These are phyloP conservation scores for Rhodotorula sp. DNA, from an alignment of 1,284 basidiomycete species.

Conservation along the genomic window DNA sequence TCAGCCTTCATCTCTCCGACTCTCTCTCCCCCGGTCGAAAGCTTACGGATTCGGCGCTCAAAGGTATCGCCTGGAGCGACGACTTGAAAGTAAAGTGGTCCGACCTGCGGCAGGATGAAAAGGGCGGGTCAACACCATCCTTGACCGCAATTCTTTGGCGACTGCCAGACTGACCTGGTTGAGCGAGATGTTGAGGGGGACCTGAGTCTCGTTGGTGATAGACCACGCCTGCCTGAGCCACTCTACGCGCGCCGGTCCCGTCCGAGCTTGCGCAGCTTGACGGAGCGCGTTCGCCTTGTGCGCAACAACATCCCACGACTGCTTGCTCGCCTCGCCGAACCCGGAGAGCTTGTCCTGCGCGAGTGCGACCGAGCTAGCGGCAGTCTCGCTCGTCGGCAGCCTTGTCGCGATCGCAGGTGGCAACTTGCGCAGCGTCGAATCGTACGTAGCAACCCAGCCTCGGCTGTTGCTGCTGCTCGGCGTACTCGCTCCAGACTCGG, in stretches of 20 bases:
- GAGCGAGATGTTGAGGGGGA: slow-evolving; percentile 36
- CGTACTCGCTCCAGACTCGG: too few relatives aligned
- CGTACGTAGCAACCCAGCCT: slow-evolving; percentile 11
- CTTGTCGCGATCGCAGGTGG: slow-evolving; percentile 14
- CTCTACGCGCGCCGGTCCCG: neutral
- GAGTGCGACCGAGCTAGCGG: slow-evolving; percentile 3
- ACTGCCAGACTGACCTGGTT: slow-evolving; percentile 20
- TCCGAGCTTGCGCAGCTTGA: neutral
- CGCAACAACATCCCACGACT: neutral
- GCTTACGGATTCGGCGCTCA: slow-evolving; percentile 34
- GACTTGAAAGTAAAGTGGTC: slow-evolving; percentile 33
- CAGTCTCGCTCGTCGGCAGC: slow-evolving; percentile 5
- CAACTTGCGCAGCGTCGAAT: slow-evolving; percentile 18
- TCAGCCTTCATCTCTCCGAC: neutral
- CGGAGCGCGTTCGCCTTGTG: neutral
- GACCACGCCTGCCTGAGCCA: slow-evolving; percentile 17
- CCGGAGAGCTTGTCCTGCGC: slow-evolving; percentile 12
- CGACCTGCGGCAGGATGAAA: slow-evolving; percentile 22
- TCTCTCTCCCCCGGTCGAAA: neutral
- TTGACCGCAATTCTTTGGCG: neutral
- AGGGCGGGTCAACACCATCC: too few relatives aligned
- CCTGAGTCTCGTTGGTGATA: slow-evolving; percentile 33
- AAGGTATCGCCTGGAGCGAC: slow-evolving; percentile 33
- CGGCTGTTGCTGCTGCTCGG: too few relatives aligned
- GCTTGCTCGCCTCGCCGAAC: neutral